phyloP scores from a whole-genome alignment of 2,329 filamentous ascomycete genomes.

The Epichloe sp. region DNA sequence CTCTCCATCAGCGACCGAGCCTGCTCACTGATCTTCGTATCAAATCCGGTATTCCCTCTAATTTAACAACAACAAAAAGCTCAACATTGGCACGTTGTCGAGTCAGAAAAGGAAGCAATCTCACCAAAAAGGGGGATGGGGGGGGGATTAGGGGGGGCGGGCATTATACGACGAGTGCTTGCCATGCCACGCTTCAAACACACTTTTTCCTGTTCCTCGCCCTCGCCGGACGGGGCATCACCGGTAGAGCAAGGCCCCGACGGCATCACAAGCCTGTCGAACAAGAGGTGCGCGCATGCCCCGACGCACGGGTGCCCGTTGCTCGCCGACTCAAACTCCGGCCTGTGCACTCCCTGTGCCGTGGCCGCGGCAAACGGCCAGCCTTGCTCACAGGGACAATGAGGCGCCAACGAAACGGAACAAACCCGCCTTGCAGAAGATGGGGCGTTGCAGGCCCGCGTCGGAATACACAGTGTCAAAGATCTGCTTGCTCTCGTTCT shows the following conservation, averaged over 20 bases:
- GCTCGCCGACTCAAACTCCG: slow-evolving; percentile 15
- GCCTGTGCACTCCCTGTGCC: slow-evolving; percentile 14
- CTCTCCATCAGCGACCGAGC: background rate
- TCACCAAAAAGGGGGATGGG: no score
- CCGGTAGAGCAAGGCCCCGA: background rate
- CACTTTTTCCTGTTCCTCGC: background rate
- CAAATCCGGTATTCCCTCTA: background rate
- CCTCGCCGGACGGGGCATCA: background rate
- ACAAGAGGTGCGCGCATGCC: slow-evolving; percentile 17
- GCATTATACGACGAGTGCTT: slow-evolving; percentile 1
- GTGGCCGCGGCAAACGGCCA: slow-evolving; percentile 12
- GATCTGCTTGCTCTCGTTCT: no score
- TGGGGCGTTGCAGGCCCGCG: background rate
- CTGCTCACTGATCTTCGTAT: background rate
- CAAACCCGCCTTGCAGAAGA: background rate
- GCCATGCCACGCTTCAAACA: background rate
- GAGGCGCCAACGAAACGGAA: no score
- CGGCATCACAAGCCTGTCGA: slow-evolving; percentile 11
- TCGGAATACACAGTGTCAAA: background rate
- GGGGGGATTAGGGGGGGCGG: no score
- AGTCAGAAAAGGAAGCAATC: background rate
- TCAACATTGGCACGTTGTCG: background rate
- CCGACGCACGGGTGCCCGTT: slow-evolving; percentile 15
- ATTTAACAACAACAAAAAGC: background rate
- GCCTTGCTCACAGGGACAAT: slow-evolving; percentile 10